phyloP scores from a whole-genome alignment of 2,329 filamentous ascomycete species.

The Cordyceps militaris region DNA sequence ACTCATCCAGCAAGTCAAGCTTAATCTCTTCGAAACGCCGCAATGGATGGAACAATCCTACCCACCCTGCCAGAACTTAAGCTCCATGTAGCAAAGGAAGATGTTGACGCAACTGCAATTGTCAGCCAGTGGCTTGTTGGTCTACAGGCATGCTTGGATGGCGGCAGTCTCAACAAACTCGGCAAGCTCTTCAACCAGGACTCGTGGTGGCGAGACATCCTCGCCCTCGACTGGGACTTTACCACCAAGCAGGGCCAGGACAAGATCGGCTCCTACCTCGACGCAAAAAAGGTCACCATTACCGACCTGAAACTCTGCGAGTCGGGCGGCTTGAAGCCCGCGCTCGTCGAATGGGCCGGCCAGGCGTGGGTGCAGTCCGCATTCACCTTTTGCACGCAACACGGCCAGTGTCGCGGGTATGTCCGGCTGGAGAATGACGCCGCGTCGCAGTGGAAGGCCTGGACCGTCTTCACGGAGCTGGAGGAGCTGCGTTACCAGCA shows the following conservation, averaged over 20 bases:
- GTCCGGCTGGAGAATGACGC: conserved; percentile 7
- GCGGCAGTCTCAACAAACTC: conserved; percentile 7
- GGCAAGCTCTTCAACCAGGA: conserved; percentile 20
- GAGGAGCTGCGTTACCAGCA: conserved; percentile 1
- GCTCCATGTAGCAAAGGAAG: neutral
- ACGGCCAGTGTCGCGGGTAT: neutral
- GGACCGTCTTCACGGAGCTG: conserved; percentile 7
- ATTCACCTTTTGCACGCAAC: conserved; percentile 1
- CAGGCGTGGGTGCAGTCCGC: conserved; percentile 9
- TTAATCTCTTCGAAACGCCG: neutral
- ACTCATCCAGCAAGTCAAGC: neutral
- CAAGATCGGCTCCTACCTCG: conserved; percentile 14
- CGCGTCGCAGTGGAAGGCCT: neutral
- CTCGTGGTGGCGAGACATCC: conserved; percentile 24
- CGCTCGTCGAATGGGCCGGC: conserved; percentile 5
- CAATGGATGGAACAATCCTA: conserved; percentile 5
- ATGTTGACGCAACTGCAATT: neutral
- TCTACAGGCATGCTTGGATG: neutral
- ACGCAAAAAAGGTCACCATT: neutral
- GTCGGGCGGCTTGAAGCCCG: conserved; percentile 1
- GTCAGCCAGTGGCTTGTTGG: neutral
- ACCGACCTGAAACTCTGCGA: neutral
- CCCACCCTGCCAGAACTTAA: conserved; percentile 5
- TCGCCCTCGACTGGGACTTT: conserved; percentile 24
- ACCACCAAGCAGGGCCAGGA: conserved; percentile 19